phyloP scores from a whole-genome alignment of 805 yeast species.

The Pichia manshurica region DNA sequence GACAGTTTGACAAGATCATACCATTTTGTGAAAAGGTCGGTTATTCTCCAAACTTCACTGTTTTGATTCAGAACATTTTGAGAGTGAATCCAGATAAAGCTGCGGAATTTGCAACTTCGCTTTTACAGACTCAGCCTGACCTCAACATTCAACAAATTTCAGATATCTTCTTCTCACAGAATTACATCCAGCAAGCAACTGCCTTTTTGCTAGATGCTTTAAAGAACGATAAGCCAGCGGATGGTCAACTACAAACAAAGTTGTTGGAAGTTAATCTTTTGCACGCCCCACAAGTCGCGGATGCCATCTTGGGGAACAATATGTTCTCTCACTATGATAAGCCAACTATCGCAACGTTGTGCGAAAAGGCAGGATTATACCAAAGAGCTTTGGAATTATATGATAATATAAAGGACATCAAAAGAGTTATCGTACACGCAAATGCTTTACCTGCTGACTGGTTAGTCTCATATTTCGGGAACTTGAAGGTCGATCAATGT shows the following conservation, averaged over 20 bases:
- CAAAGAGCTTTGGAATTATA: constrained; percentile 96
- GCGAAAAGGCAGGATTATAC: constrained; percentile 93
- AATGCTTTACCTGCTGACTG: constrained; percentile 83
- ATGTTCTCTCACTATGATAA: constrained; percentile 96
- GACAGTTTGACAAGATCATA: constrained; percentile 91
- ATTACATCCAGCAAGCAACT: constrained; percentile 94
- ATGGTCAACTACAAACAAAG: constrained; percentile 93
- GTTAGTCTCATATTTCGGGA: constrained; percentile 89
- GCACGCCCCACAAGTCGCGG: constrained; percentile 99
- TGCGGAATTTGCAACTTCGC: constrained; percentile 89
- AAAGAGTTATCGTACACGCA: constrained; percentile 89
- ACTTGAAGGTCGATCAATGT: constrained; percentile 89
- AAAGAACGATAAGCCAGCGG: constrained; percentile 88
- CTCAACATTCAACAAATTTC: constrained; percentile 82
- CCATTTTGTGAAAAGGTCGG: constrained; percentile 90
- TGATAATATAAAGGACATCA: constrained; percentile 90
- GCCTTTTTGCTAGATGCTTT: constrained; percentile 93
- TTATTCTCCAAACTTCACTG: constrained; percentile 84
- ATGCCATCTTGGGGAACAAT: constrained; percentile 91
- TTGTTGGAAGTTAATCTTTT: constrained; percentile 85
- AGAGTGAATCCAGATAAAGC: constrained; percentile 97
- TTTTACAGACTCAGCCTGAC: constrained; percentile 57
- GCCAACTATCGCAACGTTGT: constrained; percentile 82
- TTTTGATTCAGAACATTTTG: constrained; percentile 82
- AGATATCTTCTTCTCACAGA: constrained; percentile 91